Evolutionary conservation across 441 rosid species (phyloP).

Genomic region (Flueggea neowawraea): DNA sequence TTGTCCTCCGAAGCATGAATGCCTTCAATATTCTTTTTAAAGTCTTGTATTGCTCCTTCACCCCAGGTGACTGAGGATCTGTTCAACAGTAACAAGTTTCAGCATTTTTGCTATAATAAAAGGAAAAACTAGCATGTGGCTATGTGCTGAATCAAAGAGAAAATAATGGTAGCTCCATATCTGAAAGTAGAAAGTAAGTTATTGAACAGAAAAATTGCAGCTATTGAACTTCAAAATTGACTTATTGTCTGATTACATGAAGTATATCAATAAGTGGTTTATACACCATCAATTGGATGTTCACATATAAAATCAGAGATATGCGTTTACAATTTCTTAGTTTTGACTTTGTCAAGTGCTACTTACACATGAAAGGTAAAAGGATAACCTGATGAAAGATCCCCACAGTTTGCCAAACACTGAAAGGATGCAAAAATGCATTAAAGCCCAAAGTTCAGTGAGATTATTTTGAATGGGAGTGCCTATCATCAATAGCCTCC

Average conservation of each 20-base stretch:
- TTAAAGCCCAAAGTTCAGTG: constrained; percentile 86
- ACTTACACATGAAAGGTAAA: not conserved
- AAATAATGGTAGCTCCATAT: too few relatives aligned
- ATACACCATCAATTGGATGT: too few relatives aligned
- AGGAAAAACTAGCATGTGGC: too few relatives aligned
- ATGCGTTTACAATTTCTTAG: too few relatives aligned
- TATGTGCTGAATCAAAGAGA: too few relatives aligned
- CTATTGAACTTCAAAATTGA: not conserved
- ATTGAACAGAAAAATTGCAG: too few relatives aligned
- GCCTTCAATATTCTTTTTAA: constrained; percentile 63
- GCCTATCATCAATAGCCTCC: constrained; percentile 89
- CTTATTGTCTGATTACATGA: too few relatives aligned
- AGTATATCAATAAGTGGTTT: too few relatives aligned
- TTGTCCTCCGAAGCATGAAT: constrained; percentile 88
- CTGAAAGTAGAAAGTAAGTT: too few relatives aligned
- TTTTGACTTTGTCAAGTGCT: too few relatives aligned
- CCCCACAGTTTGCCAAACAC: constrained; percentile 71
- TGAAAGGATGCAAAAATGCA: constrained; percentile 92
- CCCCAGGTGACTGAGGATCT: constrained; percentile 38
- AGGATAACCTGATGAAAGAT: constrained; percentile 46
- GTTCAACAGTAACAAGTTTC: not conserved
- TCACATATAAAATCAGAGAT: not conserved
- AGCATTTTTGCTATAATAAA: too few relatives aligned
- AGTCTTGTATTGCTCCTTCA: constrained; percentile 43
- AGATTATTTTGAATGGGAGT: constrained; percentile 93